Base-by-base conservation (phyloP, 1,139 yeast genomes). In the Yamadazyma songkhlaensis region DNA sequence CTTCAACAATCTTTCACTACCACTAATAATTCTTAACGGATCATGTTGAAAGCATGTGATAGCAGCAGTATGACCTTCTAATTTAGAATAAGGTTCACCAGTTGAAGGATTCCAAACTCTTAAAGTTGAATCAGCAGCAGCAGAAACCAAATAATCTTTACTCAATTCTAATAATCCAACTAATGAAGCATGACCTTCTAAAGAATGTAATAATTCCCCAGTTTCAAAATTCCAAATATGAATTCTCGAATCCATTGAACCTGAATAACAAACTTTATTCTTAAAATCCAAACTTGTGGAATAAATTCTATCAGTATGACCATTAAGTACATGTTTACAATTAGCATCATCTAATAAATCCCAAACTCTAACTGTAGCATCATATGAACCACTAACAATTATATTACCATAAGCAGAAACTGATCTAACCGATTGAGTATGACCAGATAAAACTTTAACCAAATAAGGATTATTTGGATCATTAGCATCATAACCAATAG, bases 1-100 rank as follows among this genome's bases (percentile, higher is more conserved):
- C 63, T 79, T 89, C 53, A 83, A 74, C 77, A 79, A 86, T 55
- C 67, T 79, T 51, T 86, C 96, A 41, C 95, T 84, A 0, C 98
- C 98, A 54, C 96, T 84, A 0, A 92, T 86, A 26, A 92, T 79
- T 43, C 88, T 67, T 50, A 84, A 79, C 38, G 88, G 88, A 51
- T 89, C 94, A 55, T 90, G 92, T 59, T 86, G 94, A 59, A 92
- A 89, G 45, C 97, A 90, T 0, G 97, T 89, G 36, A 92, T 90
- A 0, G 97, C 95, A 13, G 88, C 82, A 32, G 79, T 75, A 55
- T 90, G 96, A 17, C 95, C 96, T 47, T 85, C 82, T 28, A 92
- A 73, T 41, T 84, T 83, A 56, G 81, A 79, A 43, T 73, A 63
- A 40, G 81, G 74, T 29, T 77, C 75, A 17, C 96, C 95, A 5